Base-by-base conservation (phyloP, 768 basidiomycete genomes). In the Leucocoprinus sp. region DNA sequence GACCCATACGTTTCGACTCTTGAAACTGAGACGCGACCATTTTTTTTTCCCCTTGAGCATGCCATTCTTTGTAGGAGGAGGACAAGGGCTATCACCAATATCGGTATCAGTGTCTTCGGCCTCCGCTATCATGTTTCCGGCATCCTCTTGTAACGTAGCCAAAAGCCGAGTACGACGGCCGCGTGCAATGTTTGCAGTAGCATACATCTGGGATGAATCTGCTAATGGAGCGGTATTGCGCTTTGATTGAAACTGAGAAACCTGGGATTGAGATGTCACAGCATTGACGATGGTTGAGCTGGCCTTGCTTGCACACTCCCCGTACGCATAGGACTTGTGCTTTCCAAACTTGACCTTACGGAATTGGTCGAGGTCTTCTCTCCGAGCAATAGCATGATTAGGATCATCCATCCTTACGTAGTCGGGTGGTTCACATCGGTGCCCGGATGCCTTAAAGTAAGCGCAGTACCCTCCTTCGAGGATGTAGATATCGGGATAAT, bases 381-480 rank as follows among this genome's bases (percentile, higher is more conserved):
- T 76, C 37, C 93, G 84, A 27, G 90, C 84, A 15, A 71, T 68
- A 15, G 82, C 76, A 60, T 95, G 82, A 36, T 73, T 74, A 2
- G 93, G 93, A 60, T 97, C 93, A 57, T 97, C 92, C 96, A 99
- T 99, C 5, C 75, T 80, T 33, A 95, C 82, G 58, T 99, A 99
- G 1, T 75, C 83, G 14, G 66, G 68, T 0, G 91, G 93, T 37
- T 84, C 70, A 67, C 95, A 98, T 36, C 82, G 83, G 23, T 64
- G 59, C 2, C 78, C 67, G 42, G 76, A 83, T 18, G 69, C 64
- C 54, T 81, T 78, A 68, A 74, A 96, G 68, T 92, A 98, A 34
- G 80, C 76, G 54, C 82, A 90, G 63, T 97, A 99, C 9, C 96
- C 96, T 28, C 96, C 96, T 65, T 96, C 90, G 6, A 99, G 78